A percentile compares a stretch with the other conserved stretches of the same genome.
phyloP scores from a whole-genome alignment of 2,329 filamentous ascomycete species.

The Penicillium hesseltinei region DNA sequence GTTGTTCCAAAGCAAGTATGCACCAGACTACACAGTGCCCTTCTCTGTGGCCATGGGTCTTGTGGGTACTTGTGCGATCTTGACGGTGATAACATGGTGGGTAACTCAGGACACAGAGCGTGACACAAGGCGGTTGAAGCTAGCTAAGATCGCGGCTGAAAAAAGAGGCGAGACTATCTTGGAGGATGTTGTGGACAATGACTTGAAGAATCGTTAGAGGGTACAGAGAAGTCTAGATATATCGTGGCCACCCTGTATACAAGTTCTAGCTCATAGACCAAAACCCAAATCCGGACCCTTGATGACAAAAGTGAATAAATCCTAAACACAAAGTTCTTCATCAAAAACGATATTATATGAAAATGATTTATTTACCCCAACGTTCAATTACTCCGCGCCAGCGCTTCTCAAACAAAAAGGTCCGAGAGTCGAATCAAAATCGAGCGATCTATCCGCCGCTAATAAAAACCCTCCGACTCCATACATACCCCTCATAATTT shows the following conservation, averaged over 20 bases:
- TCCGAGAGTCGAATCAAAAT: constrained; percentile 14
- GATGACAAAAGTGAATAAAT: neutral
- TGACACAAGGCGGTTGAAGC: constrained; percentile 48
- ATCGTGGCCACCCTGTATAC: neutral
- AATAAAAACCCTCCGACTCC: constrained; percentile 17
- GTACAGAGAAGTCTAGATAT: neutral
- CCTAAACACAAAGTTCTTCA: neutral
- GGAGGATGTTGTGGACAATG: constrained; percentile 45
- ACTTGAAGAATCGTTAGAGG: constrained; percentile 26
- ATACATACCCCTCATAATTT: constrained; percentile 4
- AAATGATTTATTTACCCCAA: neutral
- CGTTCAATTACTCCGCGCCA: neutral
- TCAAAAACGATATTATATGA: neutral
- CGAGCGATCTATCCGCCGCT: neutral
- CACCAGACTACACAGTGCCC: constrained; percentile 46
- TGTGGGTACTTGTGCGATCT: constrained; percentile 44
- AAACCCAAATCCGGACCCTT: too few species aligned
- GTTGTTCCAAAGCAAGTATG: constrained; percentile 47
- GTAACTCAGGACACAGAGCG: constrained; percentile 46
- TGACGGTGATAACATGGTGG: constrained; percentile 48
- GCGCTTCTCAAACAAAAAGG: neutral
- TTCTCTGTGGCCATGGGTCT: constrained; percentile 49
- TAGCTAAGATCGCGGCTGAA: constrained; percentile 42
- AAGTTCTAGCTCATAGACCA: neutral
- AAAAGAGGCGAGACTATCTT: constrained; percentile 44